Evolutionary conservation across 257 asterid species (phyloP).

Genomic region (Paulownia fortunei): DNA sequence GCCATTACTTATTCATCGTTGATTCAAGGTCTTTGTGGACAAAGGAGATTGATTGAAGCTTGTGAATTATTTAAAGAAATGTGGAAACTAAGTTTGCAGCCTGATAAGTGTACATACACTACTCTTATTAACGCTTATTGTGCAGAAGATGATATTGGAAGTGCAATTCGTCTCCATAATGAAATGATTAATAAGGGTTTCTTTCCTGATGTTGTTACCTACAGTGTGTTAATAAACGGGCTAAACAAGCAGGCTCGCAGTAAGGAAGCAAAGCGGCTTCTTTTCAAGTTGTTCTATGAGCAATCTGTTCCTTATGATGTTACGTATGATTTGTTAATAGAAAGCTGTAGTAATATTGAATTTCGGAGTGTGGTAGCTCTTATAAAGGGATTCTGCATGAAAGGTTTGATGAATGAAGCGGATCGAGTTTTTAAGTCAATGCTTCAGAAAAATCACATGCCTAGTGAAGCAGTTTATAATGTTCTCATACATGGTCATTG

Average conservation of each 20-base stretch:
- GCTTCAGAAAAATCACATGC: conserved; percentile 57
- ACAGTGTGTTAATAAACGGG: conserved; percentile 86
- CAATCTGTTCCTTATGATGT: conserved; percentile 63
- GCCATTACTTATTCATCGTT: conserved; percentile 77
- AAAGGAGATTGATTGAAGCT: conserved; percentile 67
- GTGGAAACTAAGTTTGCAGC: conserved; percentile 61
- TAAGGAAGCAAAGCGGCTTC: conserved; percentile 76
- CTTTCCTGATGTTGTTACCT: conserved; percentile 84
- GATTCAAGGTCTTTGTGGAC: conserved; percentile 82
- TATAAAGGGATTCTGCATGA: conserved; percentile 89
- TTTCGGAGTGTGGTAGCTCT: conserved; percentile 63
- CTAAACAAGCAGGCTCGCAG: conserved; percentile 69
- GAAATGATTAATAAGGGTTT: conserved; percentile 78
- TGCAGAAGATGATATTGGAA: conserved; percentile 62
- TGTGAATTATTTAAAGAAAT: conserved; percentile 73
- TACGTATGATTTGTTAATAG: conserved; percentile 69
- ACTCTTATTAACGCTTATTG: conserved; percentile 78
- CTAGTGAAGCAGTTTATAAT: conserved; percentile 66
- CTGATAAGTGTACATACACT: conserved; percentile 84
- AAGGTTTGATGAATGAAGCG: conserved; percentile 83
- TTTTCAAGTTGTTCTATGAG: conserved; percentile 70
- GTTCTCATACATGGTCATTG: conserved; percentile 82
- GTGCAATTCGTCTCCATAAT: conserved; percentile 68
- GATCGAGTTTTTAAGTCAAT: conserved; percentile 65
- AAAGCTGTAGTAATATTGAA: conserved; percentile 62